Evolutionary conservation across 106 monocot species (phyloP).

Genomic region (Gastrodia elata): DNA sequence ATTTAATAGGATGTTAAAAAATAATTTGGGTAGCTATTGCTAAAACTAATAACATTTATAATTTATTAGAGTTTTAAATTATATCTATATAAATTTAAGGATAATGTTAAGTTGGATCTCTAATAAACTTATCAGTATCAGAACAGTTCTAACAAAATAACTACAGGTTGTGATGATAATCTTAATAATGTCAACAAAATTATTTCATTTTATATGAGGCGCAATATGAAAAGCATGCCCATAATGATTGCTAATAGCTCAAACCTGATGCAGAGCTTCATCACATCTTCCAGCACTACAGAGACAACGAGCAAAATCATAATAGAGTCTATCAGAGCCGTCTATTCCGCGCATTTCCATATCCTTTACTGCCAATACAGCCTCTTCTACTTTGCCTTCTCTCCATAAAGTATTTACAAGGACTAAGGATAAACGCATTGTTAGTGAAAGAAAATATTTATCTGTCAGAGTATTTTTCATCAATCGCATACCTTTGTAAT

Average conservation of each 20-base stretch:
- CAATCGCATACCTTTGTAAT: slow-evolving; percentile 63
- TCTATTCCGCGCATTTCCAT: slow-evolving; percentile 93
- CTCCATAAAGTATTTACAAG: slow-evolving; percentile 89
- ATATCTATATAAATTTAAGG: not conserved
- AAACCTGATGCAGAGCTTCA: slow-evolving; percentile 86
- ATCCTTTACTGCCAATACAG: slow-evolving; percentile 73
- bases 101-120: too few relatives aligned
- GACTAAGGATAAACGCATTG: slow-evolving; percentile 30
- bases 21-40: not conserved
- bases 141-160: not conserved
- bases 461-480: not conserved
- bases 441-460: slow-evolving; percentile 8
- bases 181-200: not conserved
- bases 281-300: slow-evolving; percentile 86
- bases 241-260: not conserved
- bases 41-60: not conserved
- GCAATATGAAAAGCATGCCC: not conserved
- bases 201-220: not conserved
- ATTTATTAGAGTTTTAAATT: not conserved
- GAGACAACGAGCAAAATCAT: slow-evolving; percentile 93
- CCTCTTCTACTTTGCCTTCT: slow-evolving; percentile 90
- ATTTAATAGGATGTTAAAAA: too few relatives aligned
- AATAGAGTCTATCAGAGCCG: slow-evolving; percentile 90
- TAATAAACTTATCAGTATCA: not conserved
- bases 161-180: not conserved